These are phyloP conservation scores for Tuber aestivum DNA, from an alignment of 495 filamentous ascomycete species.

Conservation along the genomic window DNA sequence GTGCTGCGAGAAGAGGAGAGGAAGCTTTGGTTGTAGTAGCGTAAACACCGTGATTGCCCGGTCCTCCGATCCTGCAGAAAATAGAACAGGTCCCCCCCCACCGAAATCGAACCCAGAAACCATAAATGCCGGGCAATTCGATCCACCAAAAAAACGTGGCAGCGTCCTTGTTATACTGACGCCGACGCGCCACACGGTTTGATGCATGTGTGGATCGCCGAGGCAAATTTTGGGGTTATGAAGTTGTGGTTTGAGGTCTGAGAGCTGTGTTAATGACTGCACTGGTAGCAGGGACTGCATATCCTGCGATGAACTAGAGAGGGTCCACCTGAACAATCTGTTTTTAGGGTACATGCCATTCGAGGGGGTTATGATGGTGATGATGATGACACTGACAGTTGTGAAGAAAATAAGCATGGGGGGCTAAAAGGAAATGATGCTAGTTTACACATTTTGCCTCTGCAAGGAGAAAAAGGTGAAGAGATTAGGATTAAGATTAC, in stretches of 20 bases:
- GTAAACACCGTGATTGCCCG: neutral
- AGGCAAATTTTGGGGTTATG: neutral
- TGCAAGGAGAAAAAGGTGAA: neutral
- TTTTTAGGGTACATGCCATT: neutral
- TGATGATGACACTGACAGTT: neutral
- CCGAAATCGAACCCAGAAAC: neutral
- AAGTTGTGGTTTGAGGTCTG: neutral
- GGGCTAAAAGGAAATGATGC: constrained; percentile 9
- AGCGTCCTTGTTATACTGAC: neutral
- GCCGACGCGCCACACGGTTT: neutral
- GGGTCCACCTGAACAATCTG: neutral
- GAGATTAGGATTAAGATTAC: constrained; percentile 3
- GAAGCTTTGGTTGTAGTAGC: neutral
- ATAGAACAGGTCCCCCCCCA: too few species aligned
- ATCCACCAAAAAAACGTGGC: neutral
- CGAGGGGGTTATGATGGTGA: neutral
- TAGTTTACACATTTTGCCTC: constrained; percentile 33
- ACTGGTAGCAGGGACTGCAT: neutral
- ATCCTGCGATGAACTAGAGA: neutral
- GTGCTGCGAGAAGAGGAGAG: neutral
- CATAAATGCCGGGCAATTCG: neutral
- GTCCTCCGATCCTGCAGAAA: neutral
- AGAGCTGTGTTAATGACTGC: neutral
- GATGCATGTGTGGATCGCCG: neutral
- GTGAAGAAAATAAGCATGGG: constrained; percentile 4